phyloP scores from a whole-genome alignment of 2,329 filamentous ascomycete species.

The Botrytis sinoallii region DNA sequence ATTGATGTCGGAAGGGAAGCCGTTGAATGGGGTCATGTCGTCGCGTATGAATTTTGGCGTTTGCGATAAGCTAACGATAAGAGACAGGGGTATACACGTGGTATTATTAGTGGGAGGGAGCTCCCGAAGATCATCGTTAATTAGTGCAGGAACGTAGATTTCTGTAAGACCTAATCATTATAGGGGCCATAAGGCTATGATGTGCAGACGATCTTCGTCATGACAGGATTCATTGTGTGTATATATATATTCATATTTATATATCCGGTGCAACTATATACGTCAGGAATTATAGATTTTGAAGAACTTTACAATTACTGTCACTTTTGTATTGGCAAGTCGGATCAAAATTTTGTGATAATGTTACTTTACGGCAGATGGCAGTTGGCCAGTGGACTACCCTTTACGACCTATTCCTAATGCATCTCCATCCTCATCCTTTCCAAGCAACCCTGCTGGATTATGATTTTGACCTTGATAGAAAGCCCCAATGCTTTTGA shows the following conservation, averaged over 20 bases:
- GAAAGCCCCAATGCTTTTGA: neutral
- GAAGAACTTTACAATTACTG: neutral
- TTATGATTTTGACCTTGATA: neutral
- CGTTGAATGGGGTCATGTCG: neutral
- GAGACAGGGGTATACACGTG: neutral
- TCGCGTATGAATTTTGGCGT: neutral
- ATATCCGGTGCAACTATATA: neutral
- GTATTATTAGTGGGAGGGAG: neutral
- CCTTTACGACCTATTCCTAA: neutral
- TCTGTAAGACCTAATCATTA: neutral
- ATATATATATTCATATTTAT: neutral
- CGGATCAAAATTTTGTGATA: neutral
- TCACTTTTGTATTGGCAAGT: neutral
- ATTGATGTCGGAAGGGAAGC: neutral
- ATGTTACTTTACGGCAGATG: neutral
- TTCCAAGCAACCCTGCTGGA: constrained; percentile 1
- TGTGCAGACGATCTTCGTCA: neutral
- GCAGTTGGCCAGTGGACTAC: neutral
- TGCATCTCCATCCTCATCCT: neutral
- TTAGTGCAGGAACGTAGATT: constrained; percentile 1
- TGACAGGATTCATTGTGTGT: neutral
- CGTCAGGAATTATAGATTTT: neutral
- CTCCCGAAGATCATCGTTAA: neutral
- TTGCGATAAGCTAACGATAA: neutral
- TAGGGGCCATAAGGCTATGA: neutral